A percentile compares a stretch with the other conserved stretches of the same genome.
Conservation (phyloP, 768 basidiomycete genomes). For the Trametopsis cervina region DNA sequence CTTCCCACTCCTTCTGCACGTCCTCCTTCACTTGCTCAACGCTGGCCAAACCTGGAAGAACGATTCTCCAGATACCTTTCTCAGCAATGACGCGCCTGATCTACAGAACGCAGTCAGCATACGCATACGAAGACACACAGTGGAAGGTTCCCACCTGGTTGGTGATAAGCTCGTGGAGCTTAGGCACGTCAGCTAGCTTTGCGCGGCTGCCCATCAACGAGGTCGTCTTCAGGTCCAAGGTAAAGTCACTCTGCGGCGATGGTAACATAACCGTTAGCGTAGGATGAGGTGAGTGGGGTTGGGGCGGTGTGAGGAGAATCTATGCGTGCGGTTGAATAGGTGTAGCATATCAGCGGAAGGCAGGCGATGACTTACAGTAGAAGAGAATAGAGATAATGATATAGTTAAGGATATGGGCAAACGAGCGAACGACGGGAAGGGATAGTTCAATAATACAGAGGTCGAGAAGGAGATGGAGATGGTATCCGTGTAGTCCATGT, state of each 20-base stretch:
- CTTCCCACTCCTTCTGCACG: slow-evolving; percentile 20
- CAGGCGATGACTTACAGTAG: slow-evolving; percentile 39
- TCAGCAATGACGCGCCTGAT: slow-evolving; percentile 26
- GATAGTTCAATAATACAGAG: slow-evolving; percentile 82
- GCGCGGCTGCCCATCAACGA: slow-evolving; percentile 94
- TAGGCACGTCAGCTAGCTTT: slow-evolving; percentile 96
- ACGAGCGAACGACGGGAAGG: slow-evolving; percentile 72
- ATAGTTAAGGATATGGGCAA: slow-evolving; percentile 79
- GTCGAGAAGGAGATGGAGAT: slow-evolving; percentile 79
- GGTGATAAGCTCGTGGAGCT: slow-evolving; percentile 90
- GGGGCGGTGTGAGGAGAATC: slow-evolving; percentile 63
- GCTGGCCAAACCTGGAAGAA: slow-evolving; percentile 55
- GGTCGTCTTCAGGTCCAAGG: slow-evolving; percentile 78
- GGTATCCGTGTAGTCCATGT: slow-evolving; percentile 78
- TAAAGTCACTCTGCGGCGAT: slow-evolving; percentile 58
- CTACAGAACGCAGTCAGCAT: slow-evolving; percentile 4
- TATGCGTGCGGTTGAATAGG: slow-evolving; percentile 24
- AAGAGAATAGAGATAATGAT: slow-evolving; percentile 67
- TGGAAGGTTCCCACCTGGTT: slow-evolving; percentile 61
- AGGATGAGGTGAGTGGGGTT: slow-evolving; percentile 43
- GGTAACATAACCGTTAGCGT: slow-evolving; percentile 67
- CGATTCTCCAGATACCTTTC: slow-evolving; percentile 58
- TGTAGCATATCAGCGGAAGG: not conserved
- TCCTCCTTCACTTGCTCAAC: slow-evolving; percentile 27
- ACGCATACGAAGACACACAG: not conserved